Base-by-base conservation (phyloP, 2,329 filamentous ascomycete genomes). In the Talaromyces islandicus region DNA sequence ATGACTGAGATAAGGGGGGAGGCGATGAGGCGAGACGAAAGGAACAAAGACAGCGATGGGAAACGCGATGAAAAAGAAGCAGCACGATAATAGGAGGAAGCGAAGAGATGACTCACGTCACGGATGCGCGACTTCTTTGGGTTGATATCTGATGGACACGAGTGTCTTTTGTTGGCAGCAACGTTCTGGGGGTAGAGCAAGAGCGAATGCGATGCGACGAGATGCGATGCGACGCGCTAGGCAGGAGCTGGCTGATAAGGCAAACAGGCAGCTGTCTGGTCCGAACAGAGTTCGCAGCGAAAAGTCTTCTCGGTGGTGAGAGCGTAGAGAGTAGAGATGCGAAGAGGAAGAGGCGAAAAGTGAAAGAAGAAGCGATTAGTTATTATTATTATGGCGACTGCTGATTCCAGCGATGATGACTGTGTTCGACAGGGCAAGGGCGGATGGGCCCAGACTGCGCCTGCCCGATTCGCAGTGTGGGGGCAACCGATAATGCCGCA, bases 211-310 rank as follows among this genome's bases (percentile, higher is more conserved):
- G 30, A 41, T 55, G 35, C 30, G 21, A 35, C 32, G 19, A 19
- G 32, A 30, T 57, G 54, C 41, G 35, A 25, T 59, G 57, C 57
- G 57, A 59, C 57, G 57, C 57, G 57, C 57, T 55, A 59, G 46
- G 29, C 48, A 52, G 48, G 48, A 52, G 48, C 48, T 52, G 52
- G 52, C 54, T 35, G 51, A 52, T 55, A 54, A 41, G 56, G 46
- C 57, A 55, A 52, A 55, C 57, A 41, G 48, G 29, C 57, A 55
- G 54, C 57, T 55, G 57, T 48, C 57, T 46, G 35, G 53, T 52
- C 25, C 19, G 48, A 38, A 38, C 32, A 30, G 25, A 43, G 43
- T 55, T 30, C 35, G 29, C 41, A 59, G 35, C 54, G 21, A 46
- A 53, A 29, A 21, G 24, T 52, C 27, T 55, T 51, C 38, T 59